Evolutionary conservation across 331 rosid genomes (phyloP), one percentile per base, ranked within the genome.

Genomic region (Cydonia oblonga): DNA sequence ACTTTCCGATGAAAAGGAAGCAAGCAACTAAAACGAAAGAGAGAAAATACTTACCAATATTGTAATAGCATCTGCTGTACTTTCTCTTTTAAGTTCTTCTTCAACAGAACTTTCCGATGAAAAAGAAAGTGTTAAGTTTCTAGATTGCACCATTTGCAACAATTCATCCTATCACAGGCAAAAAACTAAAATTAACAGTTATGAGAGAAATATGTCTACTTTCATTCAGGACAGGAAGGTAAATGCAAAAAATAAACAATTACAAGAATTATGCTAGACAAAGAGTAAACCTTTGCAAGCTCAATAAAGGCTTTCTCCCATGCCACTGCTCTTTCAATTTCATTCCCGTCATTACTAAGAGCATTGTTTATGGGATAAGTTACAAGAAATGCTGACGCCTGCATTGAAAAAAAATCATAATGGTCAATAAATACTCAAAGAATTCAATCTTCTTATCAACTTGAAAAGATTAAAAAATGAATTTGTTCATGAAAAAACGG

Each of bases 81-180:
- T 95, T 80, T 95, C 99, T 84, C 97, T 83, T 86, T 95, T 89
- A 75, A 95, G 83, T 78, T 95, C 99, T 85, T 91, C 97, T 83
- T 95, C 97, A 63, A 95, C 74, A 63, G 99, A 95, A 86, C 97
- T 91, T 87, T 95, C 99, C 68, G 99, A 91, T 57, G 99, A 95
- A 84, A 95, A 95, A 24, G 99, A 81, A 72, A 95, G 90, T 5
- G 97, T 88, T 81, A 95, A 86, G 77, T 95, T 91, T 81, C 84
- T 84, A 57, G 96, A 81, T 76, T 80, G 93, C 84, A 81, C 93
- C 97, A 88, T 79, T 32, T 86, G 87, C 81, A 89, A 77, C 62
- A 95, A 82, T 83, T 95, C 97, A 64, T 85, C 92, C 97, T 95
- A 73, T 80, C 74, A 83, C 35, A 79, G 70, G 70, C 26, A 63